Evolutionary conservation across 805 yeast species (phyloP).

Genomic region (Citeromyces matritensis): DNA sequence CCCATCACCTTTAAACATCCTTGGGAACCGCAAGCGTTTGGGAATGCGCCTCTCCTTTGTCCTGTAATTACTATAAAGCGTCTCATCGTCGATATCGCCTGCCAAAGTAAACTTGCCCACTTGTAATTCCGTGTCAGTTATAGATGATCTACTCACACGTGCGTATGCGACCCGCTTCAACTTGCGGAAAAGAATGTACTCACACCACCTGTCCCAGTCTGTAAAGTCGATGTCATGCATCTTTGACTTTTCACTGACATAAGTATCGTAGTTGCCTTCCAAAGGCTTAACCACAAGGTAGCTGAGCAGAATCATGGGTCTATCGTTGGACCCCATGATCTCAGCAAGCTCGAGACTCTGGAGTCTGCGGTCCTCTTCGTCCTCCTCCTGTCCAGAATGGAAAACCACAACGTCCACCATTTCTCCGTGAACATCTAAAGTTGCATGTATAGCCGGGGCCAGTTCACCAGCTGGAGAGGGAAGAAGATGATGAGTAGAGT

Average conservation of each 20-base stretch:
- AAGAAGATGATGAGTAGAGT: conserved; percentile 78
- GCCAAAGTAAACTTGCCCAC: conserved; percentile 75
- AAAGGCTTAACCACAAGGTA: conserved; percentile 82
- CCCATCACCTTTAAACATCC: conserved; percentile 73
- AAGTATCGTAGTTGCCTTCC: conserved; percentile 83
- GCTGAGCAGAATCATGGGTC: conserved; percentile 80
- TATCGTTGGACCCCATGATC: conserved; percentile 66
- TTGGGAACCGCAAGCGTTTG: conserved; percentile 61
- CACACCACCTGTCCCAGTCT: conserved; percentile 98
- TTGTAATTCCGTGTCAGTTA: conserved; percentile 95
- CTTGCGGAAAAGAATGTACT: conserved; percentile 80
- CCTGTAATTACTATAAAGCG: conserved; percentile 22
- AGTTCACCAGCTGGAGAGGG: conserved; percentile 97
- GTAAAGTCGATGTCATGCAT: conserved; percentile 89
- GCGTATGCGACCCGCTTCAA: conserved; percentile 87
- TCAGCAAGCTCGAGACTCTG: conserved; percentile 67
- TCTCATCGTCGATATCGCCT: conserved; percentile 13
- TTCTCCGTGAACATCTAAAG: conserved; percentile 81
- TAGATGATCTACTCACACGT: conserved; percentile 80
- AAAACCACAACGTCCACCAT: conserved; percentile 86
- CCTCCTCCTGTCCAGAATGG: conserved; percentile 98
- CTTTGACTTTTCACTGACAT: conserved; percentile 70
- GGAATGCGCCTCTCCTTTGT: conserved; percentile 42
- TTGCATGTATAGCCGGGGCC: conserved; percentile 97
- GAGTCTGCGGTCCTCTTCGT: conserved; percentile 79